Conservation (phyloP, 202 grass and related monocot species). For the Hordeum pubiflorum region DNA sequence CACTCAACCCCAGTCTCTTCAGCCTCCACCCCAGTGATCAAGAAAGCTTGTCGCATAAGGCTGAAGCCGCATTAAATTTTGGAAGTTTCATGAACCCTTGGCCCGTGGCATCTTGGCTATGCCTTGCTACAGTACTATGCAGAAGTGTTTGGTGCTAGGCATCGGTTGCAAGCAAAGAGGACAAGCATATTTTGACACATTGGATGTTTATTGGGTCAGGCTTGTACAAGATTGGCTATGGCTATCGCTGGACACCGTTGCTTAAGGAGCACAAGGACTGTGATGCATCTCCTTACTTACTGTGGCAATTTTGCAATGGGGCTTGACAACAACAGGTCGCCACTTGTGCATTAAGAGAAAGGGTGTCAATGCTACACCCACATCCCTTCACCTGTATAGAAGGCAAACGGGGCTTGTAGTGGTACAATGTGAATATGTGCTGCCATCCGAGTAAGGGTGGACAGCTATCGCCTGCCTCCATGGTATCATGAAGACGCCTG, state of each 20-base stretch:
- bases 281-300: constrained; percentile 28
- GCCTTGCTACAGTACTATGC: constrained; percentile 31
- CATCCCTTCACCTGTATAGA: constrained; percentile 37
- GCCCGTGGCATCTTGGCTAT: constrained; percentile 54
- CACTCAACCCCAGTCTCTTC: constrained; percentile 79
- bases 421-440: constrained; percentile 50
- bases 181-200: constrained; percentile 28
- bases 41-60: constrained; percentile 38
- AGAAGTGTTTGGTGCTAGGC: constrained; percentile 26
- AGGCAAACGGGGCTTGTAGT: constrained; percentile 31
- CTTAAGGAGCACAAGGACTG: constrained; percentile 36
- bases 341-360: constrained; percentile 16
- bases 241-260: constrained; percentile 8
- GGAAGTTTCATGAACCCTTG: constrained; percentile 48
- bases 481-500: constrained; percentile 39
- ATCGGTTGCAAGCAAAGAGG: constrained; percentile 39
- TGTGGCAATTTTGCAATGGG: constrained; percentile 11
- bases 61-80: constrained; percentile 42
- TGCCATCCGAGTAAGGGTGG: constrained; percentile 9
- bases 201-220: constrained; percentile 23
- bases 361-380: constrained; percentile 14
- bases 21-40: constrained; percentile 76
- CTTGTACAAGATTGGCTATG: constrained; percentile 42
- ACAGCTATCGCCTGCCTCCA: constrained; percentile 19
- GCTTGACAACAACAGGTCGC: constrained; percentile 24